Conservation (phyloP, 1,284 basidiomycete species). For the Cryptococcus deneoformans region DNA sequence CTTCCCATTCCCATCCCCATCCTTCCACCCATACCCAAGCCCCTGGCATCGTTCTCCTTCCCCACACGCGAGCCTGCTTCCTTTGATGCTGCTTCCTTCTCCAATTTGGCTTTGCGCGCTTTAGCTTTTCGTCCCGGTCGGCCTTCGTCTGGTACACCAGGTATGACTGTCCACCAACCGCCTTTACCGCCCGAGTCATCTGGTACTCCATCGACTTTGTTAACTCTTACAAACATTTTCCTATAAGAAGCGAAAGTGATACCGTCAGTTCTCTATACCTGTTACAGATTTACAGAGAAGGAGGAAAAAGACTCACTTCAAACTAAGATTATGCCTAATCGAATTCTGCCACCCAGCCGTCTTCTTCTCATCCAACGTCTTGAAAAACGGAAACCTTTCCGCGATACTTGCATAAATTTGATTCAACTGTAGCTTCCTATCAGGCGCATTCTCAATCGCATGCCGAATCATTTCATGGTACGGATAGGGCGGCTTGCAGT, state of each 20-base stretch:
- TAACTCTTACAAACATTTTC: constrained; percentile 50
- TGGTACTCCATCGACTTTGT: constrained; percentile 42
- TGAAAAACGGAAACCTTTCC: constrained; percentile 50
- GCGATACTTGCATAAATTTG: constrained; percentile 48
- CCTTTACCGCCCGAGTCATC: constrained; percentile 48
- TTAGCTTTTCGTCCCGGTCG: constrained; percentile 47
- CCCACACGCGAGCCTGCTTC: neutral
- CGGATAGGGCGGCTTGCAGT: constrained; percentile 49
- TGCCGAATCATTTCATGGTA: constrained; percentile 49
- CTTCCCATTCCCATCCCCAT: no score
- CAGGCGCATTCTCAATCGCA: constrained; percentile 46
- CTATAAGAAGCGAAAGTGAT: constrained; percentile 16
- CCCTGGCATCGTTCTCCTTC: neutral
- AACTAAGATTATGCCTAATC: constrained; percentile 48
- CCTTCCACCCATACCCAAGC: no score
- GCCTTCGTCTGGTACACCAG: constrained; percentile 47
- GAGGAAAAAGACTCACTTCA: constrained; percentile 38
- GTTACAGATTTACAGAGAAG: neutral
- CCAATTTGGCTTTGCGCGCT: constrained; percentile 23
- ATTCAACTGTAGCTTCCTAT: constrained; percentile 43
- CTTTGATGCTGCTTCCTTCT: neutral
- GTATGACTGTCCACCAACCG: constrained; percentile 50
- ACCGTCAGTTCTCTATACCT: neutral
- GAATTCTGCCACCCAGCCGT: constrained; percentile 49
- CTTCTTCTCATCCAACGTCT: constrained; percentile 47